These are phyloP conservation scores for Angophora floribunda DNA, from an alignment of 345 rosid genomes.

Conservation along the genomic window DNA sequence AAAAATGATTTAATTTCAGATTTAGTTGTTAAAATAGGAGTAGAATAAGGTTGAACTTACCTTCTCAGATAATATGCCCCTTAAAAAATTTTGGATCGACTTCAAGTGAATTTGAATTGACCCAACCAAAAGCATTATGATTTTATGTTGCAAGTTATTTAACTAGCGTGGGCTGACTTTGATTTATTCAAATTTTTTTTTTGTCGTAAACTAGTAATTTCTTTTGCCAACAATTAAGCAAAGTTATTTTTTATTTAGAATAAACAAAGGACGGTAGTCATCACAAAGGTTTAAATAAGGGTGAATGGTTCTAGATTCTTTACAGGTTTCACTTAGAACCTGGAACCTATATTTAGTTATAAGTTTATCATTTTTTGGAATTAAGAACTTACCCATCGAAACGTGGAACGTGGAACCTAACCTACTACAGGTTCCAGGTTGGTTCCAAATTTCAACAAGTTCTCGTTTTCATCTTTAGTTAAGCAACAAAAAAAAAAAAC, in stretches of 20 bases:
- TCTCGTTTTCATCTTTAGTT: too few relatives aligned
- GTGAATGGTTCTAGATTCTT: too few relatives aligned
- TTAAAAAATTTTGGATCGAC: fast-evolving
- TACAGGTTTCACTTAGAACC: too few relatives aligned
- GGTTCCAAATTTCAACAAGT: too few relatives aligned
- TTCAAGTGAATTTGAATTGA: background rate
- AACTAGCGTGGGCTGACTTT: background rate
- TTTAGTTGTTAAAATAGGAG: too few relatives aligned
- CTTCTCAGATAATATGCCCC: background rate
- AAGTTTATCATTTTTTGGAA: too few relatives aligned
- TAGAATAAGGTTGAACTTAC: background rate
- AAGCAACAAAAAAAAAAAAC: too few relatives aligned
- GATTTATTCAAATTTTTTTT: background rate
- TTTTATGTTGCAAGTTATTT: background rate
- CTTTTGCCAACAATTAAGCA: background rate
- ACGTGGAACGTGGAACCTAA: too few relatives aligned
- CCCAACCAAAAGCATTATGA: background rate
- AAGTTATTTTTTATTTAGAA: background rate
- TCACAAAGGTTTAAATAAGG: background rate
- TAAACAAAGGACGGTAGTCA: background rate
- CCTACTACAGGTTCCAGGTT: too few relatives aligned
- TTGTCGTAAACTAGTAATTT: background rate
- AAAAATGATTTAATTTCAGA: too few relatives aligned
- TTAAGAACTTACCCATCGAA: too few relatives aligned
- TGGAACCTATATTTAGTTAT: too few relatives aligned